Evolutionary conservation across 441 rosid species (phyloP).

Genomic region (Populus tomentosa): DNA sequence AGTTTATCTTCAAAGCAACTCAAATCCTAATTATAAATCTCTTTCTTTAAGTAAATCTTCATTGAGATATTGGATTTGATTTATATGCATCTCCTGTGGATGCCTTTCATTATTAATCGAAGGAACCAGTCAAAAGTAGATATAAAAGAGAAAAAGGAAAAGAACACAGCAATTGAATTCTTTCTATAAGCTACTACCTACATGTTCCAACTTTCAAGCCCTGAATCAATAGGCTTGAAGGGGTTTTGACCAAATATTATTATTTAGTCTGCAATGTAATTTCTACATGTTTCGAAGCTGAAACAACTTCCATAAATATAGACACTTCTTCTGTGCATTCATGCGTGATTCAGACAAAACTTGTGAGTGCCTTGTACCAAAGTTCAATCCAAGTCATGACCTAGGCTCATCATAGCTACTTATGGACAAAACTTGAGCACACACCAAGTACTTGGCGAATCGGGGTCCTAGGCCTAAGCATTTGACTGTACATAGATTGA

Average conservation of each 20-base stretch:
- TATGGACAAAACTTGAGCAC: background rate
- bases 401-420: background rate
- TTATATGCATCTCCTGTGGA: background rate
- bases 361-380: background rate
- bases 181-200: background rate
- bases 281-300: background rate
- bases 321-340: background rate
- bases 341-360: background rate
- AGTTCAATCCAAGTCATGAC: background rate
- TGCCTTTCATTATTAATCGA: background rate
- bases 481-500: background rate
- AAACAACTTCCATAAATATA: background rate
- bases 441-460: background rate
- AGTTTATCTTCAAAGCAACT: background rate
- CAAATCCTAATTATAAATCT: background rate
- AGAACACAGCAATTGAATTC: background rate
- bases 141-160: background rate
- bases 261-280: no score
- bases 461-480: background rate
- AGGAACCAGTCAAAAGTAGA: background rate
- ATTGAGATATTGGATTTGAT: background rate
- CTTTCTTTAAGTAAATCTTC: background rate
- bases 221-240: background rate
- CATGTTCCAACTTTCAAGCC: background rate
- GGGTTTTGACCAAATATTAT: background rate